Base-by-base conservation (phyloP, 306 rosid genomes). In the Rosa rugosa region DNA sequence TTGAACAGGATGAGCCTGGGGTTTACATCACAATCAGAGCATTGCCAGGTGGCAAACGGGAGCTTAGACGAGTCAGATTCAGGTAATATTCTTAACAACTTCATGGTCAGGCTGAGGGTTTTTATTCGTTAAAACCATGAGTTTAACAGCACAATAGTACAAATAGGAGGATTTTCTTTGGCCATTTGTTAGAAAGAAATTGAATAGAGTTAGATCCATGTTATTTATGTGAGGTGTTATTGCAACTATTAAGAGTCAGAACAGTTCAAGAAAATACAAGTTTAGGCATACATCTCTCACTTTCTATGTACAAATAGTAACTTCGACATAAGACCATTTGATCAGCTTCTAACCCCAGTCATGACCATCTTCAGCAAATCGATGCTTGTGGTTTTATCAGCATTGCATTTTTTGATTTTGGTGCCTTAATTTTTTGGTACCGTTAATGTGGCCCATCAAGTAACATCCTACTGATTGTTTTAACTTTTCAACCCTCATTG, bases 1-100 rank as follows among this genome's bases (percentile, higher is more conserved):
- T 93, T 27, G 99, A 96, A 73, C 91, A 93, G 84, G 99, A 93
- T 79, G 99, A 93, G 83, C 97, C 98, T 1, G 99, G 99, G 79
- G 98, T 96, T 27, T 96, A 96, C 86, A 96, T 96, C 92, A 96
- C 99, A 18, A 90, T 96, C 77, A 79, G 98, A 81, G 85, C 93
- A 45, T 82, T 86, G 63, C 97, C 96, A 4, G 94, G 97, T 59
- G 98, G 99, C 66, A 49, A 88, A 62, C 86, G 96, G 74, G 99
- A 96, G 82, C 96, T 96, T 47, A 83, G 98, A 83, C 97, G 98
- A 4, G 97, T 96, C 64, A 89, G 99, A 69, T 96, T 96, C 88
- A 96, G 99, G 99, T 96, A 81, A 71, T 71, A 42, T 76, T 51
- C 69, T 23, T 49, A 25, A 36, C 65, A 66, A 80, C 34, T 49